A percentile compares a stretch with the other conserved stretches of the same genome.
phyloP scores from a whole-genome alignment of 371 early-diverging fungal species.

The Mucor indicus region DNA sequence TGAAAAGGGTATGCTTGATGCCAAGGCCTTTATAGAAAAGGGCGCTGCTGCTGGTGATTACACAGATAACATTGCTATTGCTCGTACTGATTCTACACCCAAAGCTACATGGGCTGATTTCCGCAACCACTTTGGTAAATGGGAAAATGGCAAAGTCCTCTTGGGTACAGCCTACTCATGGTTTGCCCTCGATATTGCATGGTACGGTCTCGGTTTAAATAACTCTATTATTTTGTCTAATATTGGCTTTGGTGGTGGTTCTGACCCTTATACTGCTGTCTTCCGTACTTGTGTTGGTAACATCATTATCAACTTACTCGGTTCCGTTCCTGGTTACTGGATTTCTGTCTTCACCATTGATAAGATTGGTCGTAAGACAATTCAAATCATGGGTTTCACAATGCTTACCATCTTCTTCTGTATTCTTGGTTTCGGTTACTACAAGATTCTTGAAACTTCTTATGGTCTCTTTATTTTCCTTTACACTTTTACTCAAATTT shows the following conservation, averaged over 20 bases:
- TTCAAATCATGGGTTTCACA: constrained; percentile 73
- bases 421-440: constrained; percentile 46
- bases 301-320: constrained; percentile 75
- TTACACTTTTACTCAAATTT: constrained; percentile 79
- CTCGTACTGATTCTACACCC: constrained; percentile 19
- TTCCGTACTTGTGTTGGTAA: constrained; percentile 66
- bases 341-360: constrained; percentile 82
- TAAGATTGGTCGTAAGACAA: constrained; percentile 73
- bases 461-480: constrained; percentile 65
- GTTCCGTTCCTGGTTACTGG: constrained; percentile 88
- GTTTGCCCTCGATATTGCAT: constrained; percentile 85
- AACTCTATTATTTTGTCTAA: constrained; percentile 61
- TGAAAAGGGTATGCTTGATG: constrained; percentile 57
- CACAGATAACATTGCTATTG: constrained; percentile 29
- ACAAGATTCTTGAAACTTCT: constrained; percentile 48
- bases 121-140: constrained; percentile 51
- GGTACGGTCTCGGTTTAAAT: constrained; percentile 86
- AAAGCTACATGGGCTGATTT: constrained; percentile 59
- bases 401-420: constrained; percentile 46
- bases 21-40: constrained; percentile 39
- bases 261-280: constrained; percentile 51
- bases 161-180: constrained; percentile 63
- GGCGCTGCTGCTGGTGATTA: constrained; percentile 33
- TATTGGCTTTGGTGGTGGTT: constrained; percentile 64
- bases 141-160: constrained; percentile 55